Base-by-base conservation (phyloP, 352 stramenopile genomes). In the Pythium oligandrum region DNA sequence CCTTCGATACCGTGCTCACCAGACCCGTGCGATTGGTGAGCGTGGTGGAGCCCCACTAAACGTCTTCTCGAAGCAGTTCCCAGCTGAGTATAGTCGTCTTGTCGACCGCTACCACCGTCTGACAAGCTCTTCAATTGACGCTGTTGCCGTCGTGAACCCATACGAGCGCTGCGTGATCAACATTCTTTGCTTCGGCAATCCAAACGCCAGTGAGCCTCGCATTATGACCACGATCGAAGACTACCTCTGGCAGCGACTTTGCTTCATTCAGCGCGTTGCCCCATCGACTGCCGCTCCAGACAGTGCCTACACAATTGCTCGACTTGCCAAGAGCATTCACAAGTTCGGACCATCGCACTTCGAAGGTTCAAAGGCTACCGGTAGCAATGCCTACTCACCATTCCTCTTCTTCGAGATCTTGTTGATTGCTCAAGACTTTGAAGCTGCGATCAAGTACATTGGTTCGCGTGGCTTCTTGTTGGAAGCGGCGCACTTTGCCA, bases 341-440 rank as follows among this genome's bases (percentile, higher is more conserved):
- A 85, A 78, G 43, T 92, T 90, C 57, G 82, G 82, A 0, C 78
- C 82, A 3, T 56, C 67, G 4, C 78, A 90, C 52, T 92, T 92
- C 60, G 79, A 90, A 70, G 59, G 67, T 17, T 57, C 71, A 1
- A 64, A 62, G 30, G 53, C 66, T 40, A 66, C 63, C 4, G 47
- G 57, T 26, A 72, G 68, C 40, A 68, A 51, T 35, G 75, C 75
- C 37, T 71, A 73, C 38, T 76, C 75, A 1, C 66, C 77, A 3
- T 88, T 94, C 53, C 45, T 92, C 53, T 94, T 83, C 61, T 90
- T 94, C 32, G 70, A 91, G 53, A 83, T 94, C 49, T 55, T 94
- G 33, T 61, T 94, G 31, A 72, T 91, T 40, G 78, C 78, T 26
- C 81, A 91, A 45, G 71, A 91, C 42, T 94, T 86, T 39, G 84